phyloP scores from a whole-genome alignment of 139 green algal genomes.

The Chlamydomonas sp. region DNA sequence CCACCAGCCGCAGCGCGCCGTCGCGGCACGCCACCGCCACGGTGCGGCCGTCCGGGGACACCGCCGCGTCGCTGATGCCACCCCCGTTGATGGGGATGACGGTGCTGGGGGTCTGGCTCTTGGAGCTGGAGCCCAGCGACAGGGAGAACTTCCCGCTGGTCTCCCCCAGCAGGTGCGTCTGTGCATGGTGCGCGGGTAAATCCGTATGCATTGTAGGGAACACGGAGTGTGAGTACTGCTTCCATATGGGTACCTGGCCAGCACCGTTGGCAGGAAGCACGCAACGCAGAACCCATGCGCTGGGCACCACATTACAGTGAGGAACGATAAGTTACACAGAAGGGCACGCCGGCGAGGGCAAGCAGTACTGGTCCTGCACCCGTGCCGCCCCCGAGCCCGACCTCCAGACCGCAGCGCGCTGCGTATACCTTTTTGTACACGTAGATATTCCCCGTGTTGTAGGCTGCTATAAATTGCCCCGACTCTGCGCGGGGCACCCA shows the following conservation, averaged over 20 bases:
- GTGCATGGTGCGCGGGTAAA: not conserved
- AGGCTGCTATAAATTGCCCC: constrained; percentile 64
- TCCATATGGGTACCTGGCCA: too few species aligned
- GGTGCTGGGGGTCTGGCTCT: constrained; percentile 24
- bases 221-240: too few species aligned
- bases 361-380: not conserved
- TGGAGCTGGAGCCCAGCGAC: constrained; percentile 47
- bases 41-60: constrained; percentile 78
- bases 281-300: not conserved
- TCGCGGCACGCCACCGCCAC: constrained; percentile 84
- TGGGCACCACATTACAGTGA: not conserved
- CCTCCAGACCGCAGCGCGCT: not conserved
- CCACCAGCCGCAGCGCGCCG: constrained; percentile 80
- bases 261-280: not conserved
- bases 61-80: constrained; percentile 74
- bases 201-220: too few species aligned
- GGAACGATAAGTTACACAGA: too few species aligned
- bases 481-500: constrained; percentile 68
- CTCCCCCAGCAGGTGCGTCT: constrained; percentile 39
- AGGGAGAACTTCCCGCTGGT: constrained; percentile 59
- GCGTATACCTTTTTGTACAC: constrained; percentile 74
- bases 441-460: constrained; percentile 69
- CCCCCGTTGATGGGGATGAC: constrained; percentile 46
- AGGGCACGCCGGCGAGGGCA: too few species aligned
- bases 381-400: not conserved